Percentiles rank a stretch among this genome's conserved stretches.
phyloP scores from a whole-genome alignment of 1,284 basidiomycete species.

The Violaceomyces palustris region DNA sequence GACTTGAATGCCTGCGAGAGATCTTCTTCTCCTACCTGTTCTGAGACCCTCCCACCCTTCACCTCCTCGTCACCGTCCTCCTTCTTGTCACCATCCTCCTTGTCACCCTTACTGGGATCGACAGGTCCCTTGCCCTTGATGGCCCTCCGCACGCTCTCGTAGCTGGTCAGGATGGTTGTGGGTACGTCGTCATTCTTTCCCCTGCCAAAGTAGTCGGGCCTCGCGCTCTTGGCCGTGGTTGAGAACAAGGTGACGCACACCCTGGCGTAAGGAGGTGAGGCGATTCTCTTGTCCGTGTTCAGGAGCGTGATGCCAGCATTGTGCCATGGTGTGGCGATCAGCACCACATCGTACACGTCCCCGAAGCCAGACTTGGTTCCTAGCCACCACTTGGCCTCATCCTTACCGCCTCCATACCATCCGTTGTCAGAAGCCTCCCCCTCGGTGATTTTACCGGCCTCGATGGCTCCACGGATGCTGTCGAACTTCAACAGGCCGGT shows the following conservation, averaged over 20 bases:
- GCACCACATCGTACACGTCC: conserved; percentile 42
- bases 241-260: conserved; percentile 84
- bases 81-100: conserved; percentile 4
- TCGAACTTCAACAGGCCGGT: conserved; percentile 41
- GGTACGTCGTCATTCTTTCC: conserved; percentile 60
- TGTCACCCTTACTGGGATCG: conserved; percentile 1
- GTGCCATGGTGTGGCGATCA: conserved; percentile 49
- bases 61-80: no score
- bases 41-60: not conserved
- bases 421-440: not conserved
- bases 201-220: conserved; percentile 67
- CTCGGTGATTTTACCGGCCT: conserved; percentile 7
- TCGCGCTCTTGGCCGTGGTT: conserved; percentile 65
- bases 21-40: not conserved
- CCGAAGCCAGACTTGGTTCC: conserved; percentile 42
- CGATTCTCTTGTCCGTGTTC: conserved; percentile 57
- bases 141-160: conserved; percentile 30
- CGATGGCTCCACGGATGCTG: conserved; percentile 2
- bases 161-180: conserved; percentile 64
- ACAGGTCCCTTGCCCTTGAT: conserved; percentile 3
- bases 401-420: not conserved
- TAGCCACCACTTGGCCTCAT: conserved; percentile 34
- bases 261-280: conserved; percentile 68
- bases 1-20: not conserved
- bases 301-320: conserved; percentile 44